Evolutionary conservation across 2,329 filamentous ascomycete species (phyloP).

Genomic region (Niveomyces coronatus): DNA sequence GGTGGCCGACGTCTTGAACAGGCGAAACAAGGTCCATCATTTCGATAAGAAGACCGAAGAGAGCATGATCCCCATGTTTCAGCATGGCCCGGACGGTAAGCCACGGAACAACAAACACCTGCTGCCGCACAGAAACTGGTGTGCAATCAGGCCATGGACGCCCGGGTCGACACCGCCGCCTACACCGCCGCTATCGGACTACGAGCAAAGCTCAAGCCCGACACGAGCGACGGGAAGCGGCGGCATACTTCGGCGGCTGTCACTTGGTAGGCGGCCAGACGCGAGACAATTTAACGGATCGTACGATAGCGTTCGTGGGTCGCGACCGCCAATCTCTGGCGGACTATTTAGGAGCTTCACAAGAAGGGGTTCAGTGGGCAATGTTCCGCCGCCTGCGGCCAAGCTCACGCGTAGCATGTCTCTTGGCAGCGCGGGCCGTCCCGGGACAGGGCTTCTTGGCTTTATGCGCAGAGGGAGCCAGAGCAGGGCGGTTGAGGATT

Average conservation of each 20-base stretch:
- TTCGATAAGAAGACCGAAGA: conserved; percentile 76
- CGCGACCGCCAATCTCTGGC: conserved; percentile 40
- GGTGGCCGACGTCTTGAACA: conserved; percentile 86
- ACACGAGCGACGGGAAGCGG: conserved; percentile 22
- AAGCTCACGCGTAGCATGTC: conserved; percentile 50
- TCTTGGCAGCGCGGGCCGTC: conserved; percentile 43
- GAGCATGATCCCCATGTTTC: conserved; percentile 91
- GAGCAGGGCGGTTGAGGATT: conserved; percentile 14
- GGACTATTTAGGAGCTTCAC: conserved; percentile 36
- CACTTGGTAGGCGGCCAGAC: conserved; percentile 26
- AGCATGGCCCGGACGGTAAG: conserved; percentile 79
- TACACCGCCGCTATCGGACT: conserved; percentile 47
- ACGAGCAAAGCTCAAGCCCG: conserved; percentile 32
- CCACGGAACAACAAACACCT: conserved; percentile 83
- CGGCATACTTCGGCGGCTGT: conserved; percentile 36
- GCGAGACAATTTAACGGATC: conserved; percentile 27
- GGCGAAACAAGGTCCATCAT: conserved; percentile 73
- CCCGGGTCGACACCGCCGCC: conserved; percentile 66
- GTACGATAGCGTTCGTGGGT: conserved; percentile 28
- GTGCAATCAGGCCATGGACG: conserved; percentile 75
- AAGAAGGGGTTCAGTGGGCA: conserved; percentile 23
- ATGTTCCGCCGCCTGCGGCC: conserved; percentile 26
- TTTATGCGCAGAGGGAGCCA: conserved; percentile 32
- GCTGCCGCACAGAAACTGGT: conserved; percentile 89
- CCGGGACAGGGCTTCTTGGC: conserved; percentile 31